Evolutionary conservation across 2,329 filamentous ascomycete species (phyloP).

Genomic region (Colletotrichum musicola): DNA sequence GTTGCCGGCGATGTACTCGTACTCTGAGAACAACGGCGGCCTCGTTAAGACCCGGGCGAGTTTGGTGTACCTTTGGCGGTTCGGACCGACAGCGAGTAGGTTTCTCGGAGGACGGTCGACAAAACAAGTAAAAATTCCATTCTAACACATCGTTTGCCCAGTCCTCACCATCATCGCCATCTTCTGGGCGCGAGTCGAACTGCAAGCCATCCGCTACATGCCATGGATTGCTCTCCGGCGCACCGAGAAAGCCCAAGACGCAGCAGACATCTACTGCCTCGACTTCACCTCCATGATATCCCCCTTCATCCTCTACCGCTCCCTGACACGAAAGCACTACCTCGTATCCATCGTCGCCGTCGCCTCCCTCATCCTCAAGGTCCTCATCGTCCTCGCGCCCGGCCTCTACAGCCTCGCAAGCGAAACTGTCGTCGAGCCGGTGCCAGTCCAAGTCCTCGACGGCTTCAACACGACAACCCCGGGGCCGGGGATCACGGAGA

Average conservation of each 20-base stretch:
- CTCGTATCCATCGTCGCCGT: not conserved
- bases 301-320: conserved; percentile 2
- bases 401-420: not conserved
- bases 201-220: not conserved
- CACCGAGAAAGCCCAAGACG: not conserved
- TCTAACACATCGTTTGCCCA: not conserved
- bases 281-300: conserved; percentile 16
- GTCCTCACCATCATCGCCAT: not conserved
- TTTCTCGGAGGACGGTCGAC: not conserved
- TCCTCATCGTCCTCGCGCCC: conserved; percentile 9
- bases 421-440: not conserved
- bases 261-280: not conserved
- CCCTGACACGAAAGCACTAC: conserved; percentile 5
- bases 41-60: not conserved
- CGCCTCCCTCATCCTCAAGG: conserved; percentile 1
- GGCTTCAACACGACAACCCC: conserved; percentile 1
- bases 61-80: not conserved
- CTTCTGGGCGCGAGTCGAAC: conserved; percentile 5
- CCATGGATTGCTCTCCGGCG: not conserved
- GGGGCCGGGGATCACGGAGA: not conserved
- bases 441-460: not conserved
- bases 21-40: not conserved
- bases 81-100: not conserved
- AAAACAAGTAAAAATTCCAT: not conserved
- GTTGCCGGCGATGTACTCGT: not conserved